A percentile compares a stretch with the other conserved stretches of the same genome.
Conservation (phyloP, 2,329 filamentous ascomycete genomes). For the Colletotrichum salicis region DNA sequence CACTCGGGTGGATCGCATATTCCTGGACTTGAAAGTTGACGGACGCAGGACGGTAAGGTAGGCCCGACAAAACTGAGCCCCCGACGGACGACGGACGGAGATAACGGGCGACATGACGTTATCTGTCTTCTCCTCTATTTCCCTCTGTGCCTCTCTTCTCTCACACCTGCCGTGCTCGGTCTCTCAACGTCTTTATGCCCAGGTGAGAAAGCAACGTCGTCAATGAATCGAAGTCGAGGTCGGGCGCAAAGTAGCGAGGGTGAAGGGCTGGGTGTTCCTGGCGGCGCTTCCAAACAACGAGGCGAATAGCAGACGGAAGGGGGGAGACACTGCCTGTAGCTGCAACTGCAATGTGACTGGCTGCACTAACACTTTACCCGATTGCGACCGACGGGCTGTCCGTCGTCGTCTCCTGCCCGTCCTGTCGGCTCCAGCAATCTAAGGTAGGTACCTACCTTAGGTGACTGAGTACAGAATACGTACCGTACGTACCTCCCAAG, state of each 20-base stretch:
- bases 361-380: constrained; percentile 17
- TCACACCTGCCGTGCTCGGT: not conserved
- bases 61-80: not conserved
- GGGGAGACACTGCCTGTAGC: too few species aligned
- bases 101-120: not conserved
- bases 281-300: constrained; percentile 11
- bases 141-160: not conserved
- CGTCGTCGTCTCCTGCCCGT: not conserved
- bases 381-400: constrained; percentile 19
- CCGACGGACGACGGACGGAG: not conserved
- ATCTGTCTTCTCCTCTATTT: not conserved
- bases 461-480: too few species aligned
- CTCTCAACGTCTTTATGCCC: not conserved
- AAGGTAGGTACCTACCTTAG: not conserved
- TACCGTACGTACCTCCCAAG: not conserved
- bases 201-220: not conserved
- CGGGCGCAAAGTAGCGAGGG: not conserved
- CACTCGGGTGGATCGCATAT: not conserved
- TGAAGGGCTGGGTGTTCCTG: constrained; percentile 15
- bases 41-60: not conserved
- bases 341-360: not conserved
- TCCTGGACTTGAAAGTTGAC: not conserved
- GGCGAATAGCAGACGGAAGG: not conserved
- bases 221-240: not conserved
- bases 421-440: not conserved